These are phyloP conservation scores for Hygrophorus russula DNA, from an alignment of 768 basidiomycete genomes.

Conservation along the genomic window DNA sequence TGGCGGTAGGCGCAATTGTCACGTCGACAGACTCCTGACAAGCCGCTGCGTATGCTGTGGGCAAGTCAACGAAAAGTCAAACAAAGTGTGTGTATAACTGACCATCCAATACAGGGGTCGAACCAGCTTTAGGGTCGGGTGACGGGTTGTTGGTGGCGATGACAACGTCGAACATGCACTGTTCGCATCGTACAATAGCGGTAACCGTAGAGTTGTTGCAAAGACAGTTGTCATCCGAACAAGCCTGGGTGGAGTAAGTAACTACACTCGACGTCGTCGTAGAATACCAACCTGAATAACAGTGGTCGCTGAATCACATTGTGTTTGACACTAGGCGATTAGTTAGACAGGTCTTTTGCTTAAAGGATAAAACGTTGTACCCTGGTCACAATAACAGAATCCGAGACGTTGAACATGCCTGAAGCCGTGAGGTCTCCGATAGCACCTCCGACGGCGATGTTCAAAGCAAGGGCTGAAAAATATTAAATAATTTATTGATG, in stretches of 20 bases:
- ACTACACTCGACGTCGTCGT: conserved; percentile 9
- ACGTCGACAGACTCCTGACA: conserved; percentile 28
- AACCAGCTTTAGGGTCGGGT: conserved; percentile 46
- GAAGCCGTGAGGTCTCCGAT: conserved; percentile 5
- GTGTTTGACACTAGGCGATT: neutral
- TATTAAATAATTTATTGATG: neutral
- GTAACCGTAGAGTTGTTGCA: conserved; percentile 34
- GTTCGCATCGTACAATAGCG: conserved; percentile 42
- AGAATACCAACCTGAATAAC: conserved; percentile 14
- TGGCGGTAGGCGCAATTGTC: conserved; percentile 25
- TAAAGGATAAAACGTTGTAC: no score
- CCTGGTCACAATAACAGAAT: neutral
- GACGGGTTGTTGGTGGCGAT: conserved; percentile 36
- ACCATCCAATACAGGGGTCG: conserved; percentile 49
- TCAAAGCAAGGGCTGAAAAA: conserved; percentile 6
- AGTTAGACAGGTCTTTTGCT: neutral
- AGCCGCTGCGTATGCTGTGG: conserved; percentile 42
- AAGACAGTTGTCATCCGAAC: conserved; percentile 37
- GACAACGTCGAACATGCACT: conserved; percentile 53
- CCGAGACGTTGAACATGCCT: neutral
- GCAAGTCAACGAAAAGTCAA: conserved; percentile 3
- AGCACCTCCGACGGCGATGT: conserved; percentile 2
- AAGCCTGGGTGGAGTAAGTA: neutral
- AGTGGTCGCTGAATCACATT: neutral
- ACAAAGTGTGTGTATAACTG: conserved; percentile 9